Percentiles rank a stretch among this genome's conserved stretches.
These are phyloP conservation scores for Colletotrichum scovillei DNA, from an alignment of 2,329 filamentous ascomycete species.

Conservation along the genomic window DNA sequence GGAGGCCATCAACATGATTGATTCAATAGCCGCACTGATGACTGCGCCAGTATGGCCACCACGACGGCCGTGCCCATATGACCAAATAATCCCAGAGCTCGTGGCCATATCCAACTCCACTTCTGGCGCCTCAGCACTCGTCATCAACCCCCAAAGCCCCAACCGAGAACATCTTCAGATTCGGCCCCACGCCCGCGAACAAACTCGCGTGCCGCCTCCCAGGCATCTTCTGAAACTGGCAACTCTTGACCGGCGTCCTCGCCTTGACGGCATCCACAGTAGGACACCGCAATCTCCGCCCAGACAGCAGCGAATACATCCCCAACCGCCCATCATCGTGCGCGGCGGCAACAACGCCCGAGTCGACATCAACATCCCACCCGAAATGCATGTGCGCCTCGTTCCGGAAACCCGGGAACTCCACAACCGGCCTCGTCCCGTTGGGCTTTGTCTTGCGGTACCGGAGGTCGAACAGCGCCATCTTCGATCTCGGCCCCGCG, in stretches of 20 bases:
- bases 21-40: too few species aligned
- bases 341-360: constrained; percentile 64
- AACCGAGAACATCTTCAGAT: constrained; percentile 58
- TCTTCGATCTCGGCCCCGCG: constrained; percentile 59
- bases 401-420: constrained; percentile 64
- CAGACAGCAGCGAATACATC: constrained; percentile 62
- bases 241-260: constrained; percentile 50
- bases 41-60: too few species aligned
- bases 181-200: constrained; percentile 53
- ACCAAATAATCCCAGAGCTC: too few species aligned
- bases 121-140: constrained; percentile 38
- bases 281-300: constrained; percentile 47
- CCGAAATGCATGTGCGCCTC: constrained; percentile 59
- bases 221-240: constrained; percentile 59
- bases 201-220: constrained; percentile 58
- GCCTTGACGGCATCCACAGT: constrained; percentile 40
- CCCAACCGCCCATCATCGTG: constrained; percentile 61
- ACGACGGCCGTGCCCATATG: not conserved
- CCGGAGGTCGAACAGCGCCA: constrained; percentile 69
- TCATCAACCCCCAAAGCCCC: constrained; percentile 47
- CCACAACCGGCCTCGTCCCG: constrained; percentile 52
- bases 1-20: too few species aligned
- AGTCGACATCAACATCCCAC: constrained; percentile 60
- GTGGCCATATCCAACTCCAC: too few species aligned
- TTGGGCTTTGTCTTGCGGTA: constrained; percentile 43